A percentile compares a stretch with the other conserved stretches of the same genome.
Conservation (phyloP, 1,284 basidiomycete species). For the Pholiota adiposa region DNA sequence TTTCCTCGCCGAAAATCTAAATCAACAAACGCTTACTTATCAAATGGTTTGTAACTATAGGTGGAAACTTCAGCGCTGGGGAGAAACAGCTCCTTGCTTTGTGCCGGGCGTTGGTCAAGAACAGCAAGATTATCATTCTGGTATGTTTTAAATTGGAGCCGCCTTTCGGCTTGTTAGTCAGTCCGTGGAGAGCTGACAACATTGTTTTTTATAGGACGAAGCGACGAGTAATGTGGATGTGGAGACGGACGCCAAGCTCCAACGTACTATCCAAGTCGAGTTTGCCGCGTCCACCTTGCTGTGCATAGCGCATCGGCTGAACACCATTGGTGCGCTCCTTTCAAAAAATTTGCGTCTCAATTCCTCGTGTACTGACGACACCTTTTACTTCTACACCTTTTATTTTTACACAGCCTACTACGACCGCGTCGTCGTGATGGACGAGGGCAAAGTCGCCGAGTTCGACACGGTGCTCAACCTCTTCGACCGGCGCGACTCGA, state of each 20-base stretch:
- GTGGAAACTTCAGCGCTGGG: slow-evolving; percentile 76
- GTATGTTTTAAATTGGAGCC: slow-evolving; percentile 44
- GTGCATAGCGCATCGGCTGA: slow-evolving; percentile 77
- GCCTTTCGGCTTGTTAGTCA: neutral
- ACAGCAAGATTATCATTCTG: slow-evolving; percentile 71
- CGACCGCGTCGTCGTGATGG: slow-evolving; percentile 50
- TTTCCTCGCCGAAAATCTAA: no score
- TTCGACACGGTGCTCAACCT: slow-evolving; percentile 54
- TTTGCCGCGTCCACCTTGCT: slow-evolving; percentile 61
- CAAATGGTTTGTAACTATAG: no score
- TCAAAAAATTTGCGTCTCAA: neutral
- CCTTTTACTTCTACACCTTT: no score
- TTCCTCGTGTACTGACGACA: neutral
- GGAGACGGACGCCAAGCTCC: slow-evolving; percentile 80
- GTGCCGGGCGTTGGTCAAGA: slow-evolving; percentile 73
- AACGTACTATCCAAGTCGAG: slow-evolving; percentile 73
- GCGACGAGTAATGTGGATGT: slow-evolving; percentile 86
- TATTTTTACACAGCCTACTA: slow-evolving; percentile 57
- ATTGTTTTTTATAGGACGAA: slow-evolving; percentile 54
- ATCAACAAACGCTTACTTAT: no score
- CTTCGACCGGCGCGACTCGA: slow-evolving; percentile 69
- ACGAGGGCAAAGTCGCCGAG: slow-evolving; percentile 21
- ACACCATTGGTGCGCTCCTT: slow-evolving; percentile 64
- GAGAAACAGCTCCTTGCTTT: slow-evolving; percentile 81
- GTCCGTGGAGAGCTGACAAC: neutral